Evolutionary conservation across 768 basidiomycete genomes (phyloP).

Genomic region (Xerocomus potaroensis): DNA sequence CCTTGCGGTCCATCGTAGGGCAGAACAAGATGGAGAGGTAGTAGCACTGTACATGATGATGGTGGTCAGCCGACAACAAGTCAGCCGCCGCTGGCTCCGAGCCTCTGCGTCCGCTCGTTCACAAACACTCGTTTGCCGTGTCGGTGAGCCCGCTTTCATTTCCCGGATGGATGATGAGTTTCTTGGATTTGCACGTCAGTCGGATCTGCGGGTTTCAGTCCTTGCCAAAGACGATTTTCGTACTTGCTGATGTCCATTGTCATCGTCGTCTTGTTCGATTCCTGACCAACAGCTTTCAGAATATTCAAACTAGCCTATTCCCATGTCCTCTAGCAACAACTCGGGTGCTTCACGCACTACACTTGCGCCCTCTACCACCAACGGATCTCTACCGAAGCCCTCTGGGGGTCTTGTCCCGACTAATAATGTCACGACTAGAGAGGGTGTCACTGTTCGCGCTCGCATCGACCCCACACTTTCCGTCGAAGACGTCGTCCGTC

Average conservation of each 20-base stretch:
- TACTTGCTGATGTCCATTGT: slow-evolving; percentile 38
- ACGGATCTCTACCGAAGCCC: slow-evolving; percentile 38
- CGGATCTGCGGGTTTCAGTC: slow-evolving; percentile 33
- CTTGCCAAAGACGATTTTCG: slow-evolving; percentile 36
- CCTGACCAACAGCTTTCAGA: slow-evolving; percentile 10
- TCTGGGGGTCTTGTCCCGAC: slow-evolving; percentile 63
- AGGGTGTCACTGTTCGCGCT: slow-evolving; percentile 71
- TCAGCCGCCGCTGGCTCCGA: too few relatives aligned
- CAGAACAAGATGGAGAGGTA: not conserved
- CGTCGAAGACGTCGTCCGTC: slow-evolving; percentile 80
- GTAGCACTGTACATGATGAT: not conserved
- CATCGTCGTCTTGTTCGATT: not conserved
- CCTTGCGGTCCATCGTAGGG: slow-evolving; percentile 5
- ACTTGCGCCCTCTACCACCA: slow-evolving; percentile 24
- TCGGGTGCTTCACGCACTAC: slow-evolving; percentile 29
- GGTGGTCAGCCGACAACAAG: not conserved
- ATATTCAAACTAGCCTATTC: not conserved
- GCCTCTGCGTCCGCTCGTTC: slow-evolving; percentile 1
- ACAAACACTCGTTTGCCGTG: slow-evolving; percentile 7
- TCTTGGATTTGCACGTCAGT: slow-evolving; percentile 63
- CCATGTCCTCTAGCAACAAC: slow-evolving; percentile 28
- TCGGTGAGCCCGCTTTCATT: slow-evolving; percentile 16
- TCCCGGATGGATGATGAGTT: slow-evolving; percentile 37
- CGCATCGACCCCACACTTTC: slow-evolving; percentile 82
- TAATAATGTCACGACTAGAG: slow-evolving; percentile 76